Conservation (phyloP, 2,329 filamentous ascomycete species). For the Cladosporium sp. region DNA sequence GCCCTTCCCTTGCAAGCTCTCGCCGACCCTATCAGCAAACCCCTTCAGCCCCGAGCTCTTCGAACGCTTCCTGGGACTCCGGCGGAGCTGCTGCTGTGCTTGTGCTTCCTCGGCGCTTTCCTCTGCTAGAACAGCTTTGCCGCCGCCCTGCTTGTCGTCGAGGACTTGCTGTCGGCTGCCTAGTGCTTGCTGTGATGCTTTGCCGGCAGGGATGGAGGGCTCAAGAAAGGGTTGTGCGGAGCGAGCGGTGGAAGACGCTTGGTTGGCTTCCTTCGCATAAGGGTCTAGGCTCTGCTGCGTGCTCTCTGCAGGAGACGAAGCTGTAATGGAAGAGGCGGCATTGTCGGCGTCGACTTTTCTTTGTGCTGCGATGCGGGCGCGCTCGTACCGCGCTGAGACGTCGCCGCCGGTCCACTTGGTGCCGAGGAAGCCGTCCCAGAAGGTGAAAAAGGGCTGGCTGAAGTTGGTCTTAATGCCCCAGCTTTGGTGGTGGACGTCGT, state of each 20-base stretch:
- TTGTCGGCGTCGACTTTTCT: constrained; percentile 57
- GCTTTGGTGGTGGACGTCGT: constrained; percentile 97
- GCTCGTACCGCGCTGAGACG: constrained; percentile 61
- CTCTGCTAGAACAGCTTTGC: constrained; percentile 41
- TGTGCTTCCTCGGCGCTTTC: constrained; percentile 45
- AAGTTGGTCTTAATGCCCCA: constrained; percentile 98
- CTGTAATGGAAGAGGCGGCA: constrained; percentile 30
- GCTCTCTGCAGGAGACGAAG: constrained; percentile 23
- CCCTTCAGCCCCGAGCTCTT: constrained; percentile 41
- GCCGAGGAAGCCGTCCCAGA: constrained; percentile 83
- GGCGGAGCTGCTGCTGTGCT: constrained; percentile 37
- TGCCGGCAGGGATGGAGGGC: constrained; percentile 38
- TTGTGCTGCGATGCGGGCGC: constrained; percentile 57
- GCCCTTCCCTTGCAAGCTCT: constrained; percentile 49
- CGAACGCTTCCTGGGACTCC: constrained; percentile 45
- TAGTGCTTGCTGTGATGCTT: constrained; percentile 43
- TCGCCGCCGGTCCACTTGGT: constrained; percentile 80
- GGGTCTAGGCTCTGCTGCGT: constrained; percentile 26
- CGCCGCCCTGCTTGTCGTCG: constrained; percentile 41
- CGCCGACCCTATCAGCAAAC: constrained; percentile 48
- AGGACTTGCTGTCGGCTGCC: constrained; percentile 45
- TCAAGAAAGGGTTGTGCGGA: constrained; percentile 26
- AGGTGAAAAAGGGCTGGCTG: constrained; percentile 84
- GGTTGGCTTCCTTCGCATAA: constrained; percentile 32
- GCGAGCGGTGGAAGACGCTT: constrained; percentile 30